Percentiles rank a stretch among this genome's conserved stretches.
Evolutionary conservation across 345 rosid genomes (phyloP).

Genomic region (Cardamine occulta): DNA sequence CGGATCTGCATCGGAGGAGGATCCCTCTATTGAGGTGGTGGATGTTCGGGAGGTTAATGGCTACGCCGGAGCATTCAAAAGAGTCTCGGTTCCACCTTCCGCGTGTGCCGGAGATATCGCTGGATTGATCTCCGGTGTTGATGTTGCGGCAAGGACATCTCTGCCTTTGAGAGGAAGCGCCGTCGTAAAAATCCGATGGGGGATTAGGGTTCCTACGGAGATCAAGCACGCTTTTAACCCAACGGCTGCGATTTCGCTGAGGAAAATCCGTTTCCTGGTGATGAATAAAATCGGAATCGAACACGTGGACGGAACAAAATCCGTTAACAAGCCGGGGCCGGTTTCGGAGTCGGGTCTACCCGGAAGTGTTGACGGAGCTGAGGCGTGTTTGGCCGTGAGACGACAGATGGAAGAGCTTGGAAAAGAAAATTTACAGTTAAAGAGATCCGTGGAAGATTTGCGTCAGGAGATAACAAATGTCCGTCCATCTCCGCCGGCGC

Average conservation of each 20-base stretch:
- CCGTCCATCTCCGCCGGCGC: constrained; percentile 19
- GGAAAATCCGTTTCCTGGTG: constrained; percentile 65
- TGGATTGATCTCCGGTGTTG: constrained; percentile 58
- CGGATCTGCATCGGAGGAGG: constrained; percentile 44
- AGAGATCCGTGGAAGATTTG: constrained; percentile 68
- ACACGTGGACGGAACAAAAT: constrained; percentile 50
- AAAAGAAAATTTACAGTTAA: constrained; percentile 58
- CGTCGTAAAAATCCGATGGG: constrained; percentile 74
- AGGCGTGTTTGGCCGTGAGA: constrained; percentile 56
- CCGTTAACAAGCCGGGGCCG: constrained; percentile 16
- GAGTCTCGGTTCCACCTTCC: constrained; percentile 40
- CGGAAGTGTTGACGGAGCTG: constrained; percentile 48
- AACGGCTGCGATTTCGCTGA: constrained; percentile 51
- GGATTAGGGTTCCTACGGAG: constrained; percentile 70
- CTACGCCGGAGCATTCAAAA: constrained; percentile 47
- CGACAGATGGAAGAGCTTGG: constrained; percentile 63
- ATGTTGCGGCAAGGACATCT: constrained; percentile 64
- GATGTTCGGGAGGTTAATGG: constrained; percentile 46
- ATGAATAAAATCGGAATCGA: constrained; percentile 84
- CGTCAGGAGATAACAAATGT: constrained; percentile 49
- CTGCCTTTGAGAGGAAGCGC: constrained; percentile 63
- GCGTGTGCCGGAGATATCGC: constrained; percentile 45
- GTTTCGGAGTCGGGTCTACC: constrained; percentile 10
- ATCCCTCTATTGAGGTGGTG: constrained; percentile 58
- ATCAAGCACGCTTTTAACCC: constrained; percentile 39